Evolutionary conservation across 139 green algal species (phyloP), one percentile per base, ranked within the genome.

Genomic region (Coccomyxa sp.): DNA sequence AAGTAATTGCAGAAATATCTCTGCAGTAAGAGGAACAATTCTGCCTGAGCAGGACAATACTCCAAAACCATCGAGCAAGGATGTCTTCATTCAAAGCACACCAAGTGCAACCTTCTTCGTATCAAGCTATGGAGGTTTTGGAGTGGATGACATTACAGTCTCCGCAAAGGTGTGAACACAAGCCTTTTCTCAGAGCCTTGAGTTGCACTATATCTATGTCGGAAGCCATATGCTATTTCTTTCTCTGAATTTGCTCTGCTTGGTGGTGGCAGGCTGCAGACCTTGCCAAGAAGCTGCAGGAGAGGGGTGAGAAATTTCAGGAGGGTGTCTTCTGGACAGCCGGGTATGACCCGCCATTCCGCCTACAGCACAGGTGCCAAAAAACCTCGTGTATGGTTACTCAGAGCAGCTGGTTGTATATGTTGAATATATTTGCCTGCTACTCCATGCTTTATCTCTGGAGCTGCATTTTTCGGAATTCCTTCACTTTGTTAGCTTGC

Each of bases 101-200:
- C 83, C 89, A 0, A 87, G 79, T 3, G 14, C 84, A 21, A 86
- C 82, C 13, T 86, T 85, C 1, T 96, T 90, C 85, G 93, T 95
- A 13, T 28, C 79, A 13, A 87, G 88, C 67, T 92, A 90, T 80
- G 87, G 87, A 28, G 92, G 92, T 18, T 93, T 86, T 14, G 58
- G 83, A 0, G 80, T 86, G 25, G 89, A 90, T 79, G 84, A 88
- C 83, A 89, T 38, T 21, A 84, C 82, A 38, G 58, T 93, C 14
- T 28, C 67, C 27, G 67, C 82, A 21, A 92, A 87, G 21, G 71
- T 77, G n/a, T 18, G 71, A 9, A 31, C 31, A 38, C 1, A 10
- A 38, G 71, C 71, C 27, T 45, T 28, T 25, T 25, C 1, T 25
- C 9, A 71, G 9, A 71, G 18, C 21, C 63, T 71, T 9, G 18